These are phyloP conservation scores for Exophiala xenobiotica DNA, from an alignment of 2,329 filamentous ascomycete genomes.

Conservation along the genomic window DNA sequence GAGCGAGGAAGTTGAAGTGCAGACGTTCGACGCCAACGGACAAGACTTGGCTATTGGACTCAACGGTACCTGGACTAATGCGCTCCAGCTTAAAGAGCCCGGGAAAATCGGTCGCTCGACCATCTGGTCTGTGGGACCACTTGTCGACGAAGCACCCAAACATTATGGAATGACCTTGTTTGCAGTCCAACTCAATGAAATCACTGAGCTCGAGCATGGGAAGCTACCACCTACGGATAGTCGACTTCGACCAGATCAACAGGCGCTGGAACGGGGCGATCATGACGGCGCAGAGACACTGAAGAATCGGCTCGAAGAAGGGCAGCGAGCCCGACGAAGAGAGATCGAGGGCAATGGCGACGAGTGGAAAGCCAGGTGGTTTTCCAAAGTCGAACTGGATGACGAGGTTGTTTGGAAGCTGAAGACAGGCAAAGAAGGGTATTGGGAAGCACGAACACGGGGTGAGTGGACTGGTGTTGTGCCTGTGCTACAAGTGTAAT, in stretches of 20 bases:
- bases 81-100: slow-evolving; percentile 65
- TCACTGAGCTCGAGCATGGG: slow-evolving; percentile 74
- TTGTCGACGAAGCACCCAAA: slow-evolving; percentile 75
- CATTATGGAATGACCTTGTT: slow-evolving; percentile 89
- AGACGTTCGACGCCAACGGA: slow-evolving; percentile 68
- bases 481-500: slow-evolving; percentile 51
- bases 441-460: slow-evolving; percentile 81
- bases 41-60: slow-evolving; percentile 66
- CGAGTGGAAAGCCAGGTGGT: slow-evolving; percentile 77
- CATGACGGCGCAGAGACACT: slow-evolving; percentile 79
- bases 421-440: slow-evolving; percentile 77
- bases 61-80: slow-evolving; percentile 79
- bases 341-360: slow-evolving; percentile 74
- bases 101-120: slow-evolving; percentile 62
- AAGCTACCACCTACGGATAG: slow-evolving; percentile 79
- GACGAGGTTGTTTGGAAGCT: slow-evolving; percentile 68
- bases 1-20: slow-evolving; percentile 81
- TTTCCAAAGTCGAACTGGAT: slow-evolving; percentile 62
- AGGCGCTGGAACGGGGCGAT: slow-evolving; percentile 76
- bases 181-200: slow-evolving; percentile 81
- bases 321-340: slow-evolving; percentile 71
- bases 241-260: slow-evolving; percentile 81
- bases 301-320: slow-evolving; percentile 83
- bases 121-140: slow-evolving; percentile 74
- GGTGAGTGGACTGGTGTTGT: slow-evolving; percentile 64